Evolutionary conservation across 2,329 filamentous ascomycete species (phyloP), one percentile per base, ranked within the genome.

Genomic region (Didymella pomorum): DNA sequence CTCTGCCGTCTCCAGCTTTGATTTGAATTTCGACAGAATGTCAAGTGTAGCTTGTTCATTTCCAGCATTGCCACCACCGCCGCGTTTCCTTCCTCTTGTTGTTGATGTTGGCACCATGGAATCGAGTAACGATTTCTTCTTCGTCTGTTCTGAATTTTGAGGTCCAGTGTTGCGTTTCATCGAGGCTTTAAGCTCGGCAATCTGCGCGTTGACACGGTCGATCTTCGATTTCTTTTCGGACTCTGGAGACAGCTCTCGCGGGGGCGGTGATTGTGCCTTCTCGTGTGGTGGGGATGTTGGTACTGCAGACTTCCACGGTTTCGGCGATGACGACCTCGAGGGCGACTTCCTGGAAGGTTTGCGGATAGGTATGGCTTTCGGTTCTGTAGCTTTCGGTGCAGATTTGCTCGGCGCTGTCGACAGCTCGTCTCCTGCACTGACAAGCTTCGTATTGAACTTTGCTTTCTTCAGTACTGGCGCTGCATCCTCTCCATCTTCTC

Each of bases 391-490:
- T 57, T 63, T 62, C 8, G 66, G 65, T 33, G 68, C 53, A 4
- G 61, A 57, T 20, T 67, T 63, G 37, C 68, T 65, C 20, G 68
- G 78, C n/a, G 81, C 79, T 42, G 83, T 81, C 29, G 79, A 62
- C 50, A 57, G 62, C 39, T 76, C 75, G 9, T 74, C 67, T 3
- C 71, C 76, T 11, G 75, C 76, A 53, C 76, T 86, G 18, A 92
- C 88, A 48, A 94, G 85, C 64, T 90, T 86, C 1, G 89, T 87
- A 70, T 94, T 91, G 68, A 90, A 93, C 74, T 93, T 94, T 23
- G 86, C 81, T 75, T 92, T 93, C 74, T 93, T 93, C 23, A 86
- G 71, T 1, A 89, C 79, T 0, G 88, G 88, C 28, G 82, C 78
- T 3, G 81, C 79, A 9, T 84, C 86, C 3, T 73, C 81, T 6